Base-by-base conservation (phyloP, 2,329 filamentous ascomycete genomes). In the Colletotrichum siamense region DNA sequence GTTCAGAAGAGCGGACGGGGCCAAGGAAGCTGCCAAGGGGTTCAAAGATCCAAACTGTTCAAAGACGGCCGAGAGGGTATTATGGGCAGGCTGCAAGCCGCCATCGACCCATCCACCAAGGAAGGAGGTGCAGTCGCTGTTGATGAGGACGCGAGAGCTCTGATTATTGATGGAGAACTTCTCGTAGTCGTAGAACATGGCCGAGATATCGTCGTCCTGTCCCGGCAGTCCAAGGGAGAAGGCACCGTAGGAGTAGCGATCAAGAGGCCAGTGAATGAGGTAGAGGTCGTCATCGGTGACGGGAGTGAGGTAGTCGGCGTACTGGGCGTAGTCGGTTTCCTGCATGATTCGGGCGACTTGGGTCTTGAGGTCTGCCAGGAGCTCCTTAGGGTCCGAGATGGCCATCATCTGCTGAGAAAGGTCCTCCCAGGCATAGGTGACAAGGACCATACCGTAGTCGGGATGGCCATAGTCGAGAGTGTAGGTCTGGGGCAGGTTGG, bases 51-150 rank as follows among this genome's bases (percentile, higher is more conserved):
- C 57, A 26, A 64, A 70, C 12, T 62, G 32, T 34, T 63, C 55
- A 12, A 70, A 64, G n/a, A 64, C 36, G 10, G 57, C 68, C 24
- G 68, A 70, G 13, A 70, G 68, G 18, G 68, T 70, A n/a, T 70
- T 70, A 8, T 70, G 68, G 10, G 68, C 68, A n/a, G 68, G 36
- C 26, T 70, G 57, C 32, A 70, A 28, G 2, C 68, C 68, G 15
- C 68, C 57, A 15, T 64, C 68, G 12, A 70, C 68, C 68, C 68
- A 70, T 5, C 68, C 68, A n/a, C 68, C 68, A 22, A 70, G 68
- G 32, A 70, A 70, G 4, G 68, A 64, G 8, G 68, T 70, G n/a
- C 68, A 70, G 34, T 67, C 64, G 24, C 64, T 67, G 64, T 67
- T 67, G 64, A 67, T 67, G 9, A 67, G 36, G n/a, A 67, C 64